Conservation (phyloP, 2,329 filamentous ascomycete genomes). For the Diaporthe helianthi region DNA sequence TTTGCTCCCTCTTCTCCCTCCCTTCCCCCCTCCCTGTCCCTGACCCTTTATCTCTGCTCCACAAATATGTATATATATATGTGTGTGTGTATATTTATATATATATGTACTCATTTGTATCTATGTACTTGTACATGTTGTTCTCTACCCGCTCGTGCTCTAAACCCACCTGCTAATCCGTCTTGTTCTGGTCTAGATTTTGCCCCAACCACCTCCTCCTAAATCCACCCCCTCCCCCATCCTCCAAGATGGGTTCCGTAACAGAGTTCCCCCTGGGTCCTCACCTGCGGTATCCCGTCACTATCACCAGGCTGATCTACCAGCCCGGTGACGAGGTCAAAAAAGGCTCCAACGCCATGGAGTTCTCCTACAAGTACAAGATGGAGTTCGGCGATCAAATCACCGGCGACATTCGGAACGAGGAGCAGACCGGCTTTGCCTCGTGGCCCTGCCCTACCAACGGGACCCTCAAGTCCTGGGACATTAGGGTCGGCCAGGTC, state of each 20-base stretch:
- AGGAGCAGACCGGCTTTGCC: constrained; percentile 73
- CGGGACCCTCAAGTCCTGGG: constrained; percentile 80
- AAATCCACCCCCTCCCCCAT: neutral
- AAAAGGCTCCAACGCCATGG: constrained; percentile 79
- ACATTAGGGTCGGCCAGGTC: constrained; percentile 71
- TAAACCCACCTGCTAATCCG: neutral
- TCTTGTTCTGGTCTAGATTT: neutral
- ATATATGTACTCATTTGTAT: too few species aligned
- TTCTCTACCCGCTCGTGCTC: neutral
- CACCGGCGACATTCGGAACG: constrained; percentile 66
- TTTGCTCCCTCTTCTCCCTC: neutral
- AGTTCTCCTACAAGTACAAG: constrained; percentile 85
- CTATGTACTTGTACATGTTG: too few species aligned
- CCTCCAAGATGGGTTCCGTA: constrained; percentile 49
- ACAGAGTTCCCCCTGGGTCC: constrained; percentile 58
- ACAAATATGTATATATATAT: too few species aligned
- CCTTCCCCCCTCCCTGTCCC: neutral
- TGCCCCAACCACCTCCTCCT: neutral
- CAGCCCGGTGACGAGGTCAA: constrained; percentile 75
- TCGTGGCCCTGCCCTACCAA: constrained; percentile 86
- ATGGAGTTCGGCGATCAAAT: constrained; percentile 75
- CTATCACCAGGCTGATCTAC: constrained; percentile 84
- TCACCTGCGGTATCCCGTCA: constrained; percentile 89
- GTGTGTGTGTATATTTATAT: too few species aligned
- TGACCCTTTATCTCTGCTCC: neutral